These are phyloP conservation scores for Wickerhamiella kurtzmanii DNA, from an alignment of 805 yeast species.

Conservation along the genomic window DNA sequence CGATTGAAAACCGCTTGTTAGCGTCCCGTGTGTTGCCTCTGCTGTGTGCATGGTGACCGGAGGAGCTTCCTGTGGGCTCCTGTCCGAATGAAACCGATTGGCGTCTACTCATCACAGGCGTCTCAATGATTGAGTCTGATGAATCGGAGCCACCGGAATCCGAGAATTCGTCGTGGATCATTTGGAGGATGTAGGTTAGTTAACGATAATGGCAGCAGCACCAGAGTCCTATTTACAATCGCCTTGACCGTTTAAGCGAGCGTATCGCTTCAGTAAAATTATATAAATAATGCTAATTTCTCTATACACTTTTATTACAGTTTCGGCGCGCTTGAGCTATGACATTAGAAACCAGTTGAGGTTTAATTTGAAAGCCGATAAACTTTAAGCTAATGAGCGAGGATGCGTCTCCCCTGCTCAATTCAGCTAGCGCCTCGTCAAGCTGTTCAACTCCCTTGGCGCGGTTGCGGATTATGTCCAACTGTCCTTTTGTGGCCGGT, in stretches of 20 bases:
- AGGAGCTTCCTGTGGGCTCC: too few species aligned
- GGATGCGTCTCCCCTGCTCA: conserved; percentile 12
- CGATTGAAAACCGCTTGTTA: not conserved
- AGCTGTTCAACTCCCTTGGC: not conserved
- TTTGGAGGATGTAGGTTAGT: not conserved
- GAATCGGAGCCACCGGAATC: not conserved
- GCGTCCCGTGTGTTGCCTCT: not conserved
- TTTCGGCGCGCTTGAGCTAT: not conserved
- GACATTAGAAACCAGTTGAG: not conserved
- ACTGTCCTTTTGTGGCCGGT: not conserved
- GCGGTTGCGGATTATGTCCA: not conserved
- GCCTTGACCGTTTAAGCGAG: too few species aligned
- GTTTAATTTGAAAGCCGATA: conserved; percentile 9
- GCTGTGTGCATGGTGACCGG: not conserved
- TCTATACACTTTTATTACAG: not conserved
- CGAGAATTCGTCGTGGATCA: not conserved
- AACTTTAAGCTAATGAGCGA: conserved; percentile 10
- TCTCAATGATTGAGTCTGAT: not conserved
- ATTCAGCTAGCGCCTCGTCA: not conserved
- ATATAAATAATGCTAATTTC: not conserved
- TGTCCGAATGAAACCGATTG: not conserved
- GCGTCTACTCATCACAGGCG: not conserved
- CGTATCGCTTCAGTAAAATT: not conserved
- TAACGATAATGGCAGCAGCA: too few species aligned
- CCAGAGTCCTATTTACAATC: too few species aligned